Base-by-base conservation (phyloP, 306 rosid genomes). In the Herpetospermum pedunculosum region DNA sequence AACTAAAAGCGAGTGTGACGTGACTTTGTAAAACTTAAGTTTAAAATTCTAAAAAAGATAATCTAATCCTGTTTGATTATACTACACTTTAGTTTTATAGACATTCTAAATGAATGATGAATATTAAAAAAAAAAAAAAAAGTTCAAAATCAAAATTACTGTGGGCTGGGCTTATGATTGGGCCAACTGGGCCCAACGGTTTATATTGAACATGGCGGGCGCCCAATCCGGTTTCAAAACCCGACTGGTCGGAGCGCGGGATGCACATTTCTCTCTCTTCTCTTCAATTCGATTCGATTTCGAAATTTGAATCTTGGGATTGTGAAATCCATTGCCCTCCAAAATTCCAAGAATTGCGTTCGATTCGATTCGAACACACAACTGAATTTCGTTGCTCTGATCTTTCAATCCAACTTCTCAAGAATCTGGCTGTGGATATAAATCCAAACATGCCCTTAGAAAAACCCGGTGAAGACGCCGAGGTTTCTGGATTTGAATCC, bases 271-370 rank as follows among this genome's bases (percentile, higher is more conserved):
- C 34, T 55, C 62, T 53, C 1, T 46, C 50, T 46, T 12, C 16
- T n/a, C n/a, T n/a, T n/a, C n/a, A n/a, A n/a, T n/a, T n/a, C n/a
- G n/a, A n/a, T n/a, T n/a, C n/a, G n/a, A n/a, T n/a, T n/a, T n/a
- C n/a, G n/a, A n/a, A n/a, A n/a, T n/a, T n/a, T n/a, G n/a, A n/a
- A n/a, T n/a, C n/a, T n/a, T n/a, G n/a, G n/a, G n/a, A n/a, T n/a
- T n/a, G n/a, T n/a, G n/a, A n/a, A n/a, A 72, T 46, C 75, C 87
- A 4, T 77, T 79, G 76, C 85, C 82, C 83, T 74, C 85, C 83
- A 77, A 81, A 76, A 68, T 18, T 15, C 74, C 50, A 59, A 72
- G 29, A 49, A 52, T 57, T 15, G 8, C 59, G 3, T 55, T 38
- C 74, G 28, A 29, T 63, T 63, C 68, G 15, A 29, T 64, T 64